Evolutionary conservation across 1,139 yeast genomes (phyloP), one percentile per base, ranked within the genome.

Genomic region (Scheffersomyces quercinus): DNA sequence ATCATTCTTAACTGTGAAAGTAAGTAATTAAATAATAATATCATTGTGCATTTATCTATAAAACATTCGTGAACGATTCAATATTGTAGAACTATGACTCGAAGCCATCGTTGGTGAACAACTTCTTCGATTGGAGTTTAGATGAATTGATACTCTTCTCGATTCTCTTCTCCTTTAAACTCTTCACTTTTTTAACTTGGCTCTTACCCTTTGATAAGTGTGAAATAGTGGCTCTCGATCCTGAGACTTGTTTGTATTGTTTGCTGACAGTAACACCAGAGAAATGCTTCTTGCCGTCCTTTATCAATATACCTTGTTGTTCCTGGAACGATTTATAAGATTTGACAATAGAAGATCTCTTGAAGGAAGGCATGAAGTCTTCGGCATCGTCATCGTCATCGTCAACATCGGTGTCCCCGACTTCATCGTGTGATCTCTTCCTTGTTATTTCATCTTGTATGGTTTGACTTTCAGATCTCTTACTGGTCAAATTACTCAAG

Each of bases 211-310:
- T 78, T 3, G 77, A 67, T 60, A 82, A 60, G 45, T 73, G 80
- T 16, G 85, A 78, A 45, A 83, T 76, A 2, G 88, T 79, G 0
- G 87, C 82, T 50, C 74, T 79, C 2, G 81, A 70, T 5, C 85
- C 81, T 2, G 82, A 70, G 1, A 81, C 84, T 14, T 75, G 75
- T 54, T 73, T 82, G 52, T 81, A 79, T 34, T 77, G 76, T 38
- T 77, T 81, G 39, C 82, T 75, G 10, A 80, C 65, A 0, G 81
- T 79, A 33, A 83, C 87, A 3, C 84, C 83, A 32, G 78, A 69
- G 53, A 74, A 74, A 9, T 59, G 60, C 13, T 52, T 52, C 38
- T 60, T 68, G 9, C 78, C 76, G 34, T 68, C 72, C 49, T 62
- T 73, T 47, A 70, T 68, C 38, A 49, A 59, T 12, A 64, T 65